These are phyloP conservation scores for Talaromyces rugulosus DNA, from an alignment of 2,329 filamentous ascomycete species.

Conservation along the genomic window DNA sequence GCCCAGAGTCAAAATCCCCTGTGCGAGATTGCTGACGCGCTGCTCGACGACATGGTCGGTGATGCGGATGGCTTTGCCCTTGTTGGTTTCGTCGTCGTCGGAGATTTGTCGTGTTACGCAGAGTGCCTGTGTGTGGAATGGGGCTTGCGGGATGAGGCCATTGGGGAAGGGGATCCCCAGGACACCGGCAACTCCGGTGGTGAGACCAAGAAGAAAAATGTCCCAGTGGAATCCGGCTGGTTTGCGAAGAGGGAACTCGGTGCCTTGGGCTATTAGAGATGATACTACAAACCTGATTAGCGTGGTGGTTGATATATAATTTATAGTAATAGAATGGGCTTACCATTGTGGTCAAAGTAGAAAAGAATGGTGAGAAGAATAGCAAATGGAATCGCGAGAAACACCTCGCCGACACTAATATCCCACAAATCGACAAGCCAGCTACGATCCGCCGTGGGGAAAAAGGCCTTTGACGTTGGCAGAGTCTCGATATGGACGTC, in stretches of 20 bases:
- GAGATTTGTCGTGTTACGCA: slow-evolving; percentile 62
- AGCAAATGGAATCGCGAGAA: slow-evolving; percentile 83
- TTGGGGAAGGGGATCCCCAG: slow-evolving; percentile 78
- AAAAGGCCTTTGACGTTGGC: slow-evolving; percentile 73
- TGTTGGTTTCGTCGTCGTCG: slow-evolving; percentile 54
- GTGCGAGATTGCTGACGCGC: slow-evolving; percentile 71
- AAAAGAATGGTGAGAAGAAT: slow-evolving; percentile 78
- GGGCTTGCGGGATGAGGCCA: slow-evolving; percentile 77
- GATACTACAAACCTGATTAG: slow-evolving; percentile 54
- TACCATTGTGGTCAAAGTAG: slow-evolving; percentile 86
- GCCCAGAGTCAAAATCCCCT: slow-evolving; percentile 71
- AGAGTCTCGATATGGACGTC: slow-evolving; percentile 64
- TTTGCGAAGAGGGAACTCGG: slow-evolving; percentile 74
- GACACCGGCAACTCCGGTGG: slow-evolving; percentile 70
- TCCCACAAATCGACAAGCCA: slow-evolving; percentile 86
- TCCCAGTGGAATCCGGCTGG: slow-evolving; percentile 86
- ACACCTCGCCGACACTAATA: slow-evolving; percentile 66
- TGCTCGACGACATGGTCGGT: slow-evolving; percentile 64
- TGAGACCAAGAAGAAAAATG: slow-evolving; percentile 72
- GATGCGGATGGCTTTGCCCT: slow-evolving; percentile 58
- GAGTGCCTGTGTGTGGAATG: slow-evolving; percentile 74
- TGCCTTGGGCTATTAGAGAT: slow-evolving; percentile 76
- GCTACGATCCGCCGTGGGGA: slow-evolving; percentile 65
- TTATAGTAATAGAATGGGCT: slow-evolving; percentile 15
- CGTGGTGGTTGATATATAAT: background rate